Conservation (phyloP, 1,284 basidiomycete genomes). For the Sporisorium scitamineum region DNA sequence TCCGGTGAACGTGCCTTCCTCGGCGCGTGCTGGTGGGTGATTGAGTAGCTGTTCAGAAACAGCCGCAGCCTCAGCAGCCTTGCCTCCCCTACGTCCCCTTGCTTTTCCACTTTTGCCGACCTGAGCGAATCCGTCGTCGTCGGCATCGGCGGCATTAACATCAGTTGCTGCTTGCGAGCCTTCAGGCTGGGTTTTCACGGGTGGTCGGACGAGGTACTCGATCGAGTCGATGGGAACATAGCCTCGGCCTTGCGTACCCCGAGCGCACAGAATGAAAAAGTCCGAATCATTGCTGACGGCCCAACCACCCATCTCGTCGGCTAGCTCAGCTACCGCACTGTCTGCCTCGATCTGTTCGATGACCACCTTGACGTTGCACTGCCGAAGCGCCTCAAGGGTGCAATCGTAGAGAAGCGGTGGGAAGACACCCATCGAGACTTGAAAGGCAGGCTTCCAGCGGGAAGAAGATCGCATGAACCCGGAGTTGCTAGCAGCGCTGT, state of each 20-base stretch:
- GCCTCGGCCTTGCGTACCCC: constrained; percentile 44
- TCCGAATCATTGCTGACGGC: constrained; percentile 61
- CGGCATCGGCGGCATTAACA: constrained; percentile 9
- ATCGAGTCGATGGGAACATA: constrained; percentile 59
- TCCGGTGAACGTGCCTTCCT: constrained; percentile 20
- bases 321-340: constrained; percentile 54
- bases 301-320: constrained; percentile 50
- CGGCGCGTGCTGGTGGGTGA: constrained; percentile 13
- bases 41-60: constrained; percentile 2
- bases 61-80: not conserved
- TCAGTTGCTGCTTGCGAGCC: not conserved
- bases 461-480: constrained; percentile 55
- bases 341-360: constrained; percentile 60
- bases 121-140: constrained; percentile 56
- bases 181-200: constrained; percentile 2
- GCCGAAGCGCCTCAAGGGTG: constrained; percentile 42
- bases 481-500: constrained; percentile 34
- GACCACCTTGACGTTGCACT: constrained; percentile 36
- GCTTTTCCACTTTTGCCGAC: constrained; percentile 41
- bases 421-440: constrained; percentile 40
- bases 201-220: constrained; percentile 44
- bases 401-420: constrained; percentile 51
- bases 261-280: constrained; percentile 61
- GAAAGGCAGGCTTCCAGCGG: constrained; percentile 40
- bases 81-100: constrained; percentile 18